Conservation (phyloP, 2,329 filamentous ascomycete species). For the Rhinocladiella similis region DNA sequence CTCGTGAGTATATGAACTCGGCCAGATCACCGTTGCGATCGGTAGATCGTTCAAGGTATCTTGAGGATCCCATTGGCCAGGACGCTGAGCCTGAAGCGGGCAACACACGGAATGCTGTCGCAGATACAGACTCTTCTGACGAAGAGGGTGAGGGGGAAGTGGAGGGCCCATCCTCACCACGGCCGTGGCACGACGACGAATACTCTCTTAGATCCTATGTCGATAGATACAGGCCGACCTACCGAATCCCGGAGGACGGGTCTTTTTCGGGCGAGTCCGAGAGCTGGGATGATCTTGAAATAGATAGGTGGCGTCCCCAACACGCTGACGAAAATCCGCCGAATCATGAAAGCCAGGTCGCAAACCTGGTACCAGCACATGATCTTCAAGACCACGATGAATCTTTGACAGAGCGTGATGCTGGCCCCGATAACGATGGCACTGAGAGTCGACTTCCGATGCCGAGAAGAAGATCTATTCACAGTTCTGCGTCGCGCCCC, state of each 20-base stretch:
- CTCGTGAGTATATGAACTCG: slow-evolving; percentile 42
- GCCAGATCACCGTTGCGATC: slow-evolving; percentile 39
- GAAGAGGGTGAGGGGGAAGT: slow-evolving; percentile 23
- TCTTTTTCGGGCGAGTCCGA: slow-evolving; percentile 25
- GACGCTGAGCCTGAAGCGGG: slow-evolving; percentile 14
- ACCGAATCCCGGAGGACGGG: slow-evolving; percentile 8
- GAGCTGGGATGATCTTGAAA: slow-evolving; percentile 6
- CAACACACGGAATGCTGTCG: slow-evolving; percentile 17
- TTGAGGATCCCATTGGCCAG: slow-evolving; percentile 22
- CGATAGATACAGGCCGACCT: slow-evolving; percentile 24
- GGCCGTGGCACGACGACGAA: slow-evolving; percentile 28
- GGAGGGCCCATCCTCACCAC: slow-evolving; percentile 19
- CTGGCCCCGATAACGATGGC: slow-evolving; percentile 1
- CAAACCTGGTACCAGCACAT: slow-evolving; percentile 17
- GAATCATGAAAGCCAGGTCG: slow-evolving; percentile 12
- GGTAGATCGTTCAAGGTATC: slow-evolving; percentile 30
- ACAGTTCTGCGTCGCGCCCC: not conserved
- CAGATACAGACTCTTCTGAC: slow-evolving; percentile 20
- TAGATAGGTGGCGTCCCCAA: slow-evolving; percentile 11
- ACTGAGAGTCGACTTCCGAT: slow-evolving; percentile 4
- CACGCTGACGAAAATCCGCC: slow-evolving; percentile 13
- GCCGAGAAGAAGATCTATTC: not conserved
- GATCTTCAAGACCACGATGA: slow-evolving; percentile 17
- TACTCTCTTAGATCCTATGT: slow-evolving; percentile 23
- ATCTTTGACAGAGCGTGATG: slow-evolving; percentile 7